Evolutionary conservation across 306 rosid genomes (phyloP).

Genomic region (barrel medic (Medicago truncatula)): MtrunA17r5.0-ANR NC_053045.1:43354501-43355000

Average conservation of each 20-base stretch:
- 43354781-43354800: not conserved
- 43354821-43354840: not conserved
- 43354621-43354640: conserved; percentile 32
- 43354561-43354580: conserved; percentile 3
- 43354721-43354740: conserved; percentile 41
- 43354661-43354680: conserved; percentile 49
- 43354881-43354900: no score
- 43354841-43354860: not conserved
- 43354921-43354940: no score
- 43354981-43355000: no score
- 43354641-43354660: conserved; percentile 39
- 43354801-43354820: not conserved
- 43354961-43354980: no score
- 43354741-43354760: conserved; percentile 40
- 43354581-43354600: conserved; percentile 39
- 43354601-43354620: conserved; percentile 33
- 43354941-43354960: no score
- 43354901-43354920: no score
- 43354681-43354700: conserved; percentile 39
- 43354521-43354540: conserved; percentile 1
- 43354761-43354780: conserved; percentile 43
- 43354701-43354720: conserved; percentile 60
- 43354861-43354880: no score
- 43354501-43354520: conserved; percentile 48
- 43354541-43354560: conserved; percentile 1